phyloP scores from a whole-genome alignment of 495 filamentous ascomycete genomes.

The Aspergillus kassunensis region DNA sequence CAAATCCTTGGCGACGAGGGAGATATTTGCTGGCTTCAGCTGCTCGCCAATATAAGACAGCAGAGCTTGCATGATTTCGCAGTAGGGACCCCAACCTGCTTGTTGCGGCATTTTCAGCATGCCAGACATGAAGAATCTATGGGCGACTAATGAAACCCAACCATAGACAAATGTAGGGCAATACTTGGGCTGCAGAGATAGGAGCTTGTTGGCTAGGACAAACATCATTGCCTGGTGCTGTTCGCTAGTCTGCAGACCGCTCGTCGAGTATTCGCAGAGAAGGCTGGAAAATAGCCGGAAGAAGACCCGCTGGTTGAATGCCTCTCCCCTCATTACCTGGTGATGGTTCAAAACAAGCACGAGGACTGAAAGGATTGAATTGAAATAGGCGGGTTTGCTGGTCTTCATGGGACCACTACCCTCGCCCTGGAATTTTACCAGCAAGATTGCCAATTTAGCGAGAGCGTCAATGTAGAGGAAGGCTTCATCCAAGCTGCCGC shows the following conservation, averaged over 20 bases:
- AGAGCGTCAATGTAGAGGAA: conserved; percentile 82
- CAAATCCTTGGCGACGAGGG: conserved; percentile 68
- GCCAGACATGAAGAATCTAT: conserved; percentile 81
- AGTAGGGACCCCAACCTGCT: conserved; percentile 70
- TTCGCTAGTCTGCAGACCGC: conserved; percentile 43
- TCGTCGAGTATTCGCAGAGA: conserved; percentile 61
- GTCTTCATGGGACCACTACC: conserved; percentile 52
- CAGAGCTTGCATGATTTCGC: conserved; percentile 69
- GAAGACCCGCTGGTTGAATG: conserved; percentile 84
- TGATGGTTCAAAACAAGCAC: conserved; percentile 82
- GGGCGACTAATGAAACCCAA: conserved; percentile 78
- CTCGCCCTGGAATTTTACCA: conserved; percentile 68
- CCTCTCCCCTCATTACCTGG: conserved; percentile 73
- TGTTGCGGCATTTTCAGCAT: conserved; percentile 67
- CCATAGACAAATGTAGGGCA: conserved; percentile 78
- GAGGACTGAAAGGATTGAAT: conserved; percentile 68
- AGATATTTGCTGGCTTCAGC: conserved; percentile 68
- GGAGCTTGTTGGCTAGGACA: conserved; percentile 67
- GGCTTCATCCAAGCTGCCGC: conserved; percentile 60
- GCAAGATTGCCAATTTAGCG: conserved; percentile 71
- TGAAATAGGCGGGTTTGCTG: conserved; percentile 63
- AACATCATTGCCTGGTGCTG: conserved; percentile 68
- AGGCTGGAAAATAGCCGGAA: conserved; percentile 86
- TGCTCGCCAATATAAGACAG: conserved; percentile 74
- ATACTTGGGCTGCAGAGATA: conserved; percentile 68